These are phyloP conservation scores for Laburnicola sp. DNA, from an alignment of 2,329 filamentous ascomycete species.

Conservation along the genomic window DNA sequence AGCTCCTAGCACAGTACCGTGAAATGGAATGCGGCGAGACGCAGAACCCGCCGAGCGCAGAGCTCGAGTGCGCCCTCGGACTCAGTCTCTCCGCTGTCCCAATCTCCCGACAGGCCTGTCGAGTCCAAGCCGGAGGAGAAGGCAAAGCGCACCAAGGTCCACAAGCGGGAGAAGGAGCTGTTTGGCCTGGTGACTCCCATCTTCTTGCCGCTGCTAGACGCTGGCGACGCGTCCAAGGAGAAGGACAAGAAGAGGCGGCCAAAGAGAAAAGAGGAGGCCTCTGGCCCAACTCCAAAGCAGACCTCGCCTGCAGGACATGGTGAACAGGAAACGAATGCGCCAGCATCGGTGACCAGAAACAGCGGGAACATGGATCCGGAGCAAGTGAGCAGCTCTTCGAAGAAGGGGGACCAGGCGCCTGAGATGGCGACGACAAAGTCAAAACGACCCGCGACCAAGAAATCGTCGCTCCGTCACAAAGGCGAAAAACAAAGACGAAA, in stretches of 20 bases:
- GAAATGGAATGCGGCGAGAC: slow-evolving; percentile 33
- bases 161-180: slow-evolving; percentile 45
- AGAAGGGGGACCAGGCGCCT: slow-evolving; percentile 16
- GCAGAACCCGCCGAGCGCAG: slow-evolving; percentile 9
- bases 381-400: slow-evolving; percentile 3
- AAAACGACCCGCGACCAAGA: slow-evolving; percentile 35
- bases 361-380: slow-evolving; percentile 20
- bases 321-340: slow-evolving; percentile 25
- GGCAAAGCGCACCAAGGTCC: slow-evolving; percentile 41
- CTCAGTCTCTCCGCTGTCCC: slow-evolving; percentile 3
- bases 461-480: slow-evolving; percentile 36
- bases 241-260: slow-evolving; percentile 27
- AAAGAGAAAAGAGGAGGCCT: slow-evolving; percentile 17
- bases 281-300: slow-evolving; percentile 15
- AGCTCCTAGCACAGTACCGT: slow-evolving; percentile 40
- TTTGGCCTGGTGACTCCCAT: slow-evolving; percentile 42
- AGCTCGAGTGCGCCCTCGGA: slow-evolving; percentile 1
- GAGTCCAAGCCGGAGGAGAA: slow-evolving; percentile 28
- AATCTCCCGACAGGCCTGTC: slow-evolving; percentile 10
- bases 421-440: slow-evolving; percentile 27
- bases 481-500: slow-evolving; percentile 36
- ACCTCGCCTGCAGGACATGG: slow-evolving; percentile 24
- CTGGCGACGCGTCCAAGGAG: slow-evolving; percentile 28
- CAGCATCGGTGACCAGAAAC: slow-evolving; percentile 21
- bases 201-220: slow-evolving; percentile 44